Conservation (phyloP, 2,329 filamentous ascomycete genomes). For the Ceratocystis eucalypticola region DNA sequence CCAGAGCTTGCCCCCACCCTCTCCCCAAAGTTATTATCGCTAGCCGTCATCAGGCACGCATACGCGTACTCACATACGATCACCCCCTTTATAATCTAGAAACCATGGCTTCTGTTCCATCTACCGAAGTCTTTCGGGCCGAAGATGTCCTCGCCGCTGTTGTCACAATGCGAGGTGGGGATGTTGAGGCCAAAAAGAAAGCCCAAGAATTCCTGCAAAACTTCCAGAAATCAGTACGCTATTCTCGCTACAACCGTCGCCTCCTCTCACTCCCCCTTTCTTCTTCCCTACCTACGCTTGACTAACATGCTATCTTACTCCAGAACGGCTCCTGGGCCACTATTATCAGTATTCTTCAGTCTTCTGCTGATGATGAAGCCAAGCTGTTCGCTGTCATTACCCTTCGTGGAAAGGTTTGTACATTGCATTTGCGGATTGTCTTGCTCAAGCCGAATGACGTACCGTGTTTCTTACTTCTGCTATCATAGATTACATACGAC, state of each 20-base stretch:
- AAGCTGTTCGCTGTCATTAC: constrained; percentile 95
- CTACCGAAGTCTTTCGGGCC: constrained; percentile 58
- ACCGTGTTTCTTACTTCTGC: background rate
- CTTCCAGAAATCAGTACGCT: constrained; percentile 88
- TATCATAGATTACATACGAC: constrained; percentile 79
- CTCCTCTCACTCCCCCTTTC: no score
- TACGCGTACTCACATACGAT: background rate
- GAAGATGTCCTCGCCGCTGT: constrained; percentile 68
- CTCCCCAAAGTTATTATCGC: background rate
- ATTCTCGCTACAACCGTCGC: background rate
- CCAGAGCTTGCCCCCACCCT: background rate
- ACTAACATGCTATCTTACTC: constrained; percentile 15
- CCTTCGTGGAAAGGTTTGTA: constrained; percentile 79
- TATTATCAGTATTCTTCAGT: constrained; percentile 75
- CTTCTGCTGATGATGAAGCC: constrained; percentile 65
- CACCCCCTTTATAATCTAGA: background rate
- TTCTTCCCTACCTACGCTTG: background rate
- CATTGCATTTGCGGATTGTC: background rate
- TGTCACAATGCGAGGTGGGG: constrained; percentile 77
- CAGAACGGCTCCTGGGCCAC: constrained; percentile 85
- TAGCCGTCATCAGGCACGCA: background rate
- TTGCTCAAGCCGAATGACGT: background rate
- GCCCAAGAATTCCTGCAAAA: constrained; percentile 83
- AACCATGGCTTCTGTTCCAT: constrained; percentile 15
- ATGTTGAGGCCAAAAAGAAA: constrained; percentile 71